These are phyloP conservation scores for Backusella morwellensis DNA, from an alignment of 192 early-diverging fungal genomes.

Conservation along the genomic window DNA sequence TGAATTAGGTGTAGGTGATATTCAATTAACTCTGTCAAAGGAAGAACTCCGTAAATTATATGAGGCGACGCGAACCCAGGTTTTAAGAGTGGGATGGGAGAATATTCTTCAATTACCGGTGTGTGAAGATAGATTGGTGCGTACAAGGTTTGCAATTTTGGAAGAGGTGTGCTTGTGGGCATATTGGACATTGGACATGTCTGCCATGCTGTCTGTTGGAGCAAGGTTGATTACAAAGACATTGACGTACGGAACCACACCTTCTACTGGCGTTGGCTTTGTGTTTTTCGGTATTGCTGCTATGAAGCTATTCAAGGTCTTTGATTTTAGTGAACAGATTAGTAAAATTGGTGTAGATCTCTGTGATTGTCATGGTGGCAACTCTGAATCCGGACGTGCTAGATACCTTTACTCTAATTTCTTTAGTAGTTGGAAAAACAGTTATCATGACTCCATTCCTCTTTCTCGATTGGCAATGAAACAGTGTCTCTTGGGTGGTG, in stretches of 20 bases:
- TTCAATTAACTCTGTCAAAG: constrained; percentile 4
- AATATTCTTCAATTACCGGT: constrained; percentile 17
- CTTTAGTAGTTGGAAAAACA: constrained; percentile 24
- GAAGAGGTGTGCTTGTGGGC: constrained; percentile 34
- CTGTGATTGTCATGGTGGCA: constrained; percentile 24
- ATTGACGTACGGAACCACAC: constrained; percentile 13
- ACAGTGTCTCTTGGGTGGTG: constrained; percentile 18
- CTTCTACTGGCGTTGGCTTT: constrained; percentile 30
- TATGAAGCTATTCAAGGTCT: constrained; percentile 19
- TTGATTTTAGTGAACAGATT: constrained; percentile 28
- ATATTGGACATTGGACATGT: constrained; percentile 21
- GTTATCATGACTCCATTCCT: constrained; percentile 21
- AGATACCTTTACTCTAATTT: constrained; percentile 22
- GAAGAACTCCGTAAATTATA: constrained; percentile 10
- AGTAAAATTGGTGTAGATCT: constrained; percentile 25
- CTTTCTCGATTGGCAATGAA: constrained; percentile 22
- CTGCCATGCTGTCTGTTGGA: constrained; percentile 13
- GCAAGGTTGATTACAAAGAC: constrained; percentile 16
- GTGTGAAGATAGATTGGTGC: constrained; percentile 18
- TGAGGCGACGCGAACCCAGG: constrained; percentile 4
- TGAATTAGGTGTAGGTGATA: constrained; percentile 26
- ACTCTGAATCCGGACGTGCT: constrained; percentile 24
- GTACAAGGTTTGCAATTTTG: constrained; percentile 22
- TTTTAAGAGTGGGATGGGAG: constrained; percentile 20
- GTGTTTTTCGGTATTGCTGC: constrained; percentile 35